Evolutionary conservation across 2,329 filamentous ascomycete genomes (phyloP), one percentile per base, ranked within the genome.

Genomic region (Fusarium abutilonis): DNA sequence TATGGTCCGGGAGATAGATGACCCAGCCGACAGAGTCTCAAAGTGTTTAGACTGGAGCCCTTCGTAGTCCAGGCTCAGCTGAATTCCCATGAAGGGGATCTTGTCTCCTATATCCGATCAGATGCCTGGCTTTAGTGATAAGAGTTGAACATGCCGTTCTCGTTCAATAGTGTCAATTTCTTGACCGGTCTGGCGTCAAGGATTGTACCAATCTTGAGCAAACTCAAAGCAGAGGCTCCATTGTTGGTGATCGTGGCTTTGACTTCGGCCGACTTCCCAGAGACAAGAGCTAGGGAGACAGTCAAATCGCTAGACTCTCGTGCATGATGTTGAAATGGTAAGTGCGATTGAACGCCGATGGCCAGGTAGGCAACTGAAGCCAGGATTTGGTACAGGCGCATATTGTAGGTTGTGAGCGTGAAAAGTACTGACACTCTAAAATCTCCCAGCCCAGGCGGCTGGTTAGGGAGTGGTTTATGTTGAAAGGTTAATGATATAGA

Each of bases 31-130:
- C 5, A 67, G n/a, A 2, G 19, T 11, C n/a, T 60, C 40, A 21
- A 45, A 67, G 28, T 67, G 60, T 1, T 31, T 39, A 3, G 38
- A 11, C 7, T 50, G 11, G 1, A 67, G 40, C 4, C 51, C 56
- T 8, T 64, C 60, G 2, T 67, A 67, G 34, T 56, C 60, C 0
- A 67, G 7, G 3, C 60, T 64, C 3, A 67, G 14, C 6, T 50
- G 51, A 14, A 67, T 65, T 0, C 64, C 64, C 40, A 51, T 19
- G 8, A 67, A 67, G 1, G 46, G 32, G 3, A 56, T 11, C 3
- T 36, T 6, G 1, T 32, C 23, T 35, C 64, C 64, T 67, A 1
- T 0, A 14, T 2, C 0, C 8, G 9, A 23, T 64, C 40, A 63
- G 44, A 3, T 26, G 10, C 3, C 1, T 38, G 3, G 1, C 4